Evolutionary conservation across 2,329 filamentous ascomycete genomes (phyloP).

Genomic region (Samsoniella hepiali): DNA sequence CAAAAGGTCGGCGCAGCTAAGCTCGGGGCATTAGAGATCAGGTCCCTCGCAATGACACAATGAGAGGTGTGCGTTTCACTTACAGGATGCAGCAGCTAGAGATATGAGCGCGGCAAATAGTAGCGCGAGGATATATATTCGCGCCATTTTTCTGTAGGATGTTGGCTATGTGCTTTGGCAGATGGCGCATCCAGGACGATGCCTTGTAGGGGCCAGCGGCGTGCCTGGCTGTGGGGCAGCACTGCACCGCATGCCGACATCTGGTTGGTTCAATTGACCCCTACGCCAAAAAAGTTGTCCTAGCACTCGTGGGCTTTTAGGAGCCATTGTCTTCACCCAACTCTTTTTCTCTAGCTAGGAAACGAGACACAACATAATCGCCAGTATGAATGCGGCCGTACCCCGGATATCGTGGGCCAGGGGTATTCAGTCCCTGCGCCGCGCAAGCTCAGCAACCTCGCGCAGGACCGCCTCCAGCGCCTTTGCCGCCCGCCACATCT

Average conservation of each 20-base stretch:
- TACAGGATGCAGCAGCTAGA: conserved; percentile 42
- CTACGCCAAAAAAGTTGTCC: conserved; percentile 16
- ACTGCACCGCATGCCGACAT: not conserved
- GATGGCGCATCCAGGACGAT: conserved; percentile 8
- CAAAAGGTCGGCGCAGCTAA: conserved; percentile 62
- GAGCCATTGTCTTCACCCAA: conserved; percentile 8
- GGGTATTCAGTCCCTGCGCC: conserved; percentile 32
- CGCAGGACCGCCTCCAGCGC: conserved; percentile 27
- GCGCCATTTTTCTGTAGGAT: conserved; percentile 34
- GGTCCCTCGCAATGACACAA: not conserved
- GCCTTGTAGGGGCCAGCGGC: not conserved
- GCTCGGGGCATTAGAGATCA: conserved; percentile 24
- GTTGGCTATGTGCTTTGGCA: not conserved
- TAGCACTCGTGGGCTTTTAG: not conserved
- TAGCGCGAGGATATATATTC: conserved; percentile 36
- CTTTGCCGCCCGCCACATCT: conserved; percentile 30
- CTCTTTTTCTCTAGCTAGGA: not conserved
- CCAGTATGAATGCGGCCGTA: conserved; percentile 31
- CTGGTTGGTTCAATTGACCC: conserved; percentile 17
- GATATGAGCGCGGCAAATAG: conserved; percentile 36
- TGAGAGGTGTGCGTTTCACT: conserved; percentile 21
- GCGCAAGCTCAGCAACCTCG: conserved; percentile 23
- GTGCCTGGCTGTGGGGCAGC: conserved; percentile 8
- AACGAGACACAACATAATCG: not conserved
- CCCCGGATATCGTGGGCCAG: conserved; percentile 41